A percentile compares a stretch with the other conserved stretches of the same genome.
phyloP scores from a whole-genome alignment of 768 basidiomycete genomes.

The Leccinum subgranulosum region DNA sequence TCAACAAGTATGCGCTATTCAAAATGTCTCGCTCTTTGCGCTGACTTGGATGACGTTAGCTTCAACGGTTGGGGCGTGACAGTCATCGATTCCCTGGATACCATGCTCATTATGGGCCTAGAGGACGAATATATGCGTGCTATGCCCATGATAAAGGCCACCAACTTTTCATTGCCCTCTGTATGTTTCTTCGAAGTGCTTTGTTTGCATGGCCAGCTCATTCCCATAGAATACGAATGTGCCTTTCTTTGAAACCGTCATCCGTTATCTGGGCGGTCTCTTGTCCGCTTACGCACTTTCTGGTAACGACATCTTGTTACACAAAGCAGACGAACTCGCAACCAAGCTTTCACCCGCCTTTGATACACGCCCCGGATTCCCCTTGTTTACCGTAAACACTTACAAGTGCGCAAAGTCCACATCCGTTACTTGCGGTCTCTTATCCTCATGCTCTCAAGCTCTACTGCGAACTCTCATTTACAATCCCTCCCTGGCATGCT shows the following conservation, averaged over 20 bases:
- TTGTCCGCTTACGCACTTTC: constrained; percentile 81
- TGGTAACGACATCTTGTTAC: constrained; percentile 55
- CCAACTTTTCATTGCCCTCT: constrained; percentile 46
- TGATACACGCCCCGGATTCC: constrained; percentile 64
- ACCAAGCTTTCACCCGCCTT: constrained; percentile 71
- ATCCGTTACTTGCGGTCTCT: not conserved
- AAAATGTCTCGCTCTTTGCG: no score
- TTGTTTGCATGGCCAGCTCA: not conserved
- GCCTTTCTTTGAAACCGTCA: constrained; percentile 83
- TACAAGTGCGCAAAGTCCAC: constrained; percentile 39
- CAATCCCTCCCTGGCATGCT: constrained; percentile 36
- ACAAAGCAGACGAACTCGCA: constrained; percentile 76
- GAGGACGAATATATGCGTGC: constrained; percentile 67
- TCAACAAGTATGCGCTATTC: constrained; percentile 46
- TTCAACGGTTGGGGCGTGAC: constrained; percentile 83
- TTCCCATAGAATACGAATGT: constrained; percentile 29
- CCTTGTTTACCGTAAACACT: constrained; percentile 68
- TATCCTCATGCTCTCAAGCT: constrained; percentile 2
- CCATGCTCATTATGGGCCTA: constrained; percentile 79
- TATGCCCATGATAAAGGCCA: constrained; percentile 46
- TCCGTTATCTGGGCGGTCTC: constrained; percentile 86
- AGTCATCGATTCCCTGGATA: constrained; percentile 80
- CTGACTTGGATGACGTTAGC: constrained; percentile 34
- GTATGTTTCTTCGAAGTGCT: constrained; percentile 28
- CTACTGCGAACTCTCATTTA: not conserved